A percentile compares a stretch with the other conserved stretches of the same genome.
These are phyloP conservation scores for Scutellaria minor DNA, from an alignment of 257 asterid genomes.

Conservation along the genomic window DNA sequence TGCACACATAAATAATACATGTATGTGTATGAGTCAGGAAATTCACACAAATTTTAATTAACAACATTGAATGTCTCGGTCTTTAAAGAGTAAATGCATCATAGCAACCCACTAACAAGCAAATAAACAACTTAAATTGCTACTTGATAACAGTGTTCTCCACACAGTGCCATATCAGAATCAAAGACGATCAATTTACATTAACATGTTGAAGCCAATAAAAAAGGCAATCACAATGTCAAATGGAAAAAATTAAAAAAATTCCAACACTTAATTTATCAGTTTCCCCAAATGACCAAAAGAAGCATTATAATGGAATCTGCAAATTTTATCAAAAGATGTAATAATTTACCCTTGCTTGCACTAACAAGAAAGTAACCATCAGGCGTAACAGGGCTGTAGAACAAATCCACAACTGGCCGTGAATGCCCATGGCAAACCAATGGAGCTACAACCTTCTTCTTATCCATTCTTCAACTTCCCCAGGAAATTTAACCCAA, in stretches of 20 bases:
- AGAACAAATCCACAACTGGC: conserved; percentile 96
- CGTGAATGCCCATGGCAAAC: conserved; percentile 99
- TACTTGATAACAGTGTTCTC: background rate
- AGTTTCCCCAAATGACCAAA: background rate
- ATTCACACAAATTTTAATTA: background rate
- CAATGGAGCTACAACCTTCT: conserved; percentile 84
- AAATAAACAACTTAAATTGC: conserved; percentile 8
- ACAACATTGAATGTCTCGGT: background rate
- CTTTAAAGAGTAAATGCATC: background rate
- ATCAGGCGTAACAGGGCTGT: conserved; percentile 95
- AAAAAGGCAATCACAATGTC: background rate
- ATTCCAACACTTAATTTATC: conserved; percentile 14
- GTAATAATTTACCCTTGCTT: conserved; percentile 81
- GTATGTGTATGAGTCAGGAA: background rate
- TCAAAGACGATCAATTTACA: conserved; percentile 9
- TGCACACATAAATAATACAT: background rate
- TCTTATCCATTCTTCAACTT: conserved; percentile 76
- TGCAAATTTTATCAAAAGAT: background rate
- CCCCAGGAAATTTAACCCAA: conserved; percentile 10
- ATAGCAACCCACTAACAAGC: conserved; percentile 9
- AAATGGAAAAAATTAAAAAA: background rate
- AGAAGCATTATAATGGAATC: background rate
- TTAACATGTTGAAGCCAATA: conserved; percentile 1
- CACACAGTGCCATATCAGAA: background rate
- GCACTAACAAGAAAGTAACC: conserved; percentile 97